Percentiles rank a stretch among this genome's conserved stretches.
phyloP scores from a whole-genome alignment of 768 basidiomycete species.

The Pisolithus albus region DNA sequence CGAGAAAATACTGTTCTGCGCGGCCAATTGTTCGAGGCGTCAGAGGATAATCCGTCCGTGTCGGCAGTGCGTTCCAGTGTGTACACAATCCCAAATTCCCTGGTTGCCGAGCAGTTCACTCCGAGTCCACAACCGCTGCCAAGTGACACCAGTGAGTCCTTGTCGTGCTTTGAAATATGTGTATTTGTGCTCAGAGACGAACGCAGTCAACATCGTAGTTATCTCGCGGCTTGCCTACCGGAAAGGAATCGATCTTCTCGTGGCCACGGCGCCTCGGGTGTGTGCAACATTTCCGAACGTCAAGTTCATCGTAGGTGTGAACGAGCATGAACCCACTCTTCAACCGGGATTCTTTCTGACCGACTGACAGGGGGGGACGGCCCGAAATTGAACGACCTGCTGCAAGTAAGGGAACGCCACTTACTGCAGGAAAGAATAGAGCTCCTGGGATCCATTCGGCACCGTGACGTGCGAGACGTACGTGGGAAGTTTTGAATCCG shows the following conservation, averaged over 20 bases:
- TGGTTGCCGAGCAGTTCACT: slow-evolving; percentile 80
- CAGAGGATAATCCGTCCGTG: slow-evolving; percentile 36
- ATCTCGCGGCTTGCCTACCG: slow-evolving; percentile 88
- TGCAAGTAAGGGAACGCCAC: slow-evolving; percentile 93
- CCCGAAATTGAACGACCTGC: slow-evolving; percentile 87
- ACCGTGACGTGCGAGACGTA: slow-evolving; percentile 78
- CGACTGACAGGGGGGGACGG: slow-evolving; percentile 79
- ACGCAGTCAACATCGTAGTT: slow-evolving; percentile 82
- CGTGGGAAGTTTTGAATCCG: slow-evolving; percentile 16
- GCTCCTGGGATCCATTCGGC: slow-evolving; percentile 74
- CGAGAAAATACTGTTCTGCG: slow-evolving; percentile 97
- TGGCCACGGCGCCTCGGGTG: slow-evolving; percentile 86
- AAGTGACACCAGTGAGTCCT: slow-evolving; percentile 49
- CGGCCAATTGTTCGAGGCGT: slow-evolving; percentile 61
- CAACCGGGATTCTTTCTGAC: background rate
- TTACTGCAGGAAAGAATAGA: slow-evolving; percentile 88
- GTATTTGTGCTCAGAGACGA: background rate
- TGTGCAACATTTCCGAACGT: slow-evolving; percentile 83
- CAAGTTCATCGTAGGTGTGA: slow-evolving; percentile 75
- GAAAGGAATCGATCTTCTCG: slow-evolving; percentile 93
- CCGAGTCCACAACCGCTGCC: slow-evolving; percentile 45
- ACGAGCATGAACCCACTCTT: background rate
- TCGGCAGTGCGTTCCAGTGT: slow-evolving; percentile 51
- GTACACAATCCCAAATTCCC: slow-evolving; percentile 91
- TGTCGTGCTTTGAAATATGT: background rate